A percentile compares a stretch with the other conserved stretches of the same genome.
Conservation (phyloP, 2,329 filamentous ascomycete species). For the Talaromyces islandicus region DNA sequence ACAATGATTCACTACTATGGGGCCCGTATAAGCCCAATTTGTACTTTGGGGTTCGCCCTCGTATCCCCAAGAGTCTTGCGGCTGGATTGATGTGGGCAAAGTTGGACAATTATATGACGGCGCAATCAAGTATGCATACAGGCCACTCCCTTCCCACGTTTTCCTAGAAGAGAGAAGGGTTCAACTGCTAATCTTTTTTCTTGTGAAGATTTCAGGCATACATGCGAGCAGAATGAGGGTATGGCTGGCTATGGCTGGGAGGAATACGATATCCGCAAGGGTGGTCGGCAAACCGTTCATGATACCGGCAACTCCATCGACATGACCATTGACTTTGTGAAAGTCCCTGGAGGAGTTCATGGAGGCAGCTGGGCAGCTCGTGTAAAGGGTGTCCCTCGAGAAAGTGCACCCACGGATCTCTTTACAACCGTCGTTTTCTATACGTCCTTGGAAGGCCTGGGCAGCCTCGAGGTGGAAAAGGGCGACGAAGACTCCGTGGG, state of each 20-base stretch:
- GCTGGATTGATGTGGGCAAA: conserved; percentile 84
- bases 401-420: conserved; percentile 59
- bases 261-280: conserved; percentile 83
- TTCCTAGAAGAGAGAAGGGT: not conserved
- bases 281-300: conserved; percentile 84
- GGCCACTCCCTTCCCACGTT: not conserved
- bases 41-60: conserved; percentile 84
- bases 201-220: conserved; percentile 71
- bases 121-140: conserved; percentile 63
- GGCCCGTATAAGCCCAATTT: conserved; percentile 90
- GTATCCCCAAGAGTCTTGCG: conserved; percentile 73
- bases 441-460: conserved; percentile 69
- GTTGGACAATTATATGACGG: conserved; percentile 68
- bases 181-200: conserved; percentile 1
- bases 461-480: conserved; percentile 57
- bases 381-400: conserved; percentile 72
- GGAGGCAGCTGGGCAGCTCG: conserved; percentile 90
- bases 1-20: conserved; percentile 87
- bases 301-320: conserved; percentile 84
- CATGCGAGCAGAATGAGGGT: conserved; percentile 89
- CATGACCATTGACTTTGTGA: conserved; percentile 88
- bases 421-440: conserved; percentile 80
- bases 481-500: conserved; percentile 41
- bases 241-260: conserved; percentile 98
- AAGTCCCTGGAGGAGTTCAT: conserved; percentile 76